Conservation (phyloP, 1,284 basidiomycete genomes). For the Marasmius fiardii region DNA sequence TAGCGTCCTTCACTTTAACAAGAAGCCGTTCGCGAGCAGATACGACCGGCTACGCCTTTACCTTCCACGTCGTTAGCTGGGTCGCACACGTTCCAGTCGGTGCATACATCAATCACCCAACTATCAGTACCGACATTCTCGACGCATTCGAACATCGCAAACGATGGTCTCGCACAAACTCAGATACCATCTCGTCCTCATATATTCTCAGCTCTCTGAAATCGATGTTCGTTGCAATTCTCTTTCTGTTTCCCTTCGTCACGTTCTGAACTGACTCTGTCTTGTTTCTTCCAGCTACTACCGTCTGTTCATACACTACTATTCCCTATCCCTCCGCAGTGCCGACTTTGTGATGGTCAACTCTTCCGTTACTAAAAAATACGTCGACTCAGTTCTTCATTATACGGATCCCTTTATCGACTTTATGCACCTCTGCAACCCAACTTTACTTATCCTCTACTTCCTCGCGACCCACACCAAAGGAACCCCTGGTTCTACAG, state of each 20-base stretch:
- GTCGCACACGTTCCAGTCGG: constrained; percentile 72
- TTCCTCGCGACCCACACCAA: constrained; percentile 17
- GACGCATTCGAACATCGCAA: constrained; percentile 68
- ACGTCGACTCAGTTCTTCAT: constrained; percentile 73
- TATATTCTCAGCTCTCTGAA: constrained; percentile 62
- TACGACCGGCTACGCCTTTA: constrained; percentile 98
- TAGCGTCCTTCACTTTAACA: too few relatives aligned
- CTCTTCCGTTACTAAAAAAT: constrained; percentile 91
- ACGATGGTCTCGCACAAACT: constrained; percentile 71
- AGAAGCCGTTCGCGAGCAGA: constrained; percentile 37
- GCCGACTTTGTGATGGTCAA: constrained; percentile 89
- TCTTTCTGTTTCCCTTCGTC: constrained; percentile 4
- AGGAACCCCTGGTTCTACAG: constrained; percentile 3
- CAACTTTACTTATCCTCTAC: constrained; percentile 22
- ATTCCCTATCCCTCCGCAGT: constrained; percentile 71
- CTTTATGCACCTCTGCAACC: constrained; percentile 35
- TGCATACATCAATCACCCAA: constrained; percentile 95
- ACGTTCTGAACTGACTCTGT: too few relatives aligned
- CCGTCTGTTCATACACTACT: constrained; percentile 80
- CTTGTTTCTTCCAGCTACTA: constrained; percentile 86
- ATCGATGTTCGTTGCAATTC: constrained; percentile 53
- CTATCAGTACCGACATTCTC: constrained; percentile 94
- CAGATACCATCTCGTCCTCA: constrained; percentile 59
- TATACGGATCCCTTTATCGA: constrained; percentile 48
- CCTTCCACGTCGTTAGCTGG: constrained; percentile 74